Base-by-base conservation (phyloP, 2,329 filamentous ascomycete genomes). In the Alternaria solani region DNA sequence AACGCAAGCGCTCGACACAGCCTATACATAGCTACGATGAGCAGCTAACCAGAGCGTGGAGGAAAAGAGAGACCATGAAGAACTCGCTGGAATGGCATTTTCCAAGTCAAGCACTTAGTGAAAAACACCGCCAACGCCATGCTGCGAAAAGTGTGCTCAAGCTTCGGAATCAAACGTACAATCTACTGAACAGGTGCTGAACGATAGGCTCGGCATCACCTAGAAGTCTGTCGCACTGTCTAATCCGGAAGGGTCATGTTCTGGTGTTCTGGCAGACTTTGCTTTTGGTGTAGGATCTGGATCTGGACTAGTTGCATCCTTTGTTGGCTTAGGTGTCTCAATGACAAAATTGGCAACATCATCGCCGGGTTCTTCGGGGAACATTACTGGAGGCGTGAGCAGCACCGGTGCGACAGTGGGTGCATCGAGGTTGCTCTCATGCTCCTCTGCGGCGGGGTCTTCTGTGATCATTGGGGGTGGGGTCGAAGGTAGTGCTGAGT, bases 371-470 rank as follows among this genome's bases (percentile, higher is more conserved):
- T 72, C 65, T 11, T 63, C 76, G 7, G 82, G 80, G 62, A 86
- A 86, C 25, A 85, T 75, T 59, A 83, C 80, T 4, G 84, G 84
- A 59, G 84, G 84, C 59, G 83, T 85, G 55, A 85, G 78, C 3
- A 80, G 75, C 48, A 70, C 67, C 47, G 72, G 64, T 57, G 75
- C 63, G 32, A 75, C 55, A 44, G 74, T 64, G 59, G 71, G 56
- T 18, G 72, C 70, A 9, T 48, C 43, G 52, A 70, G 60, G 2
- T 47, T 73, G 64, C 58, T 65, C 59, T 67, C 69, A 51, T 55
- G 67, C 69, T 77, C 70, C 65, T 79, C 76, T 12, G 77, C 76
- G 23, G 70, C 62, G 30, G 65, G 71, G 30, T 81, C 80, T 59
- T 82, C 80, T 2, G 75, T 71, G 41, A 82, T 83, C 26, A 69